These are phyloP conservation scores for Auricularia cornea DNA, from an alignment of 768 basidiomycete genomes.

Conservation along the genomic window DNA sequence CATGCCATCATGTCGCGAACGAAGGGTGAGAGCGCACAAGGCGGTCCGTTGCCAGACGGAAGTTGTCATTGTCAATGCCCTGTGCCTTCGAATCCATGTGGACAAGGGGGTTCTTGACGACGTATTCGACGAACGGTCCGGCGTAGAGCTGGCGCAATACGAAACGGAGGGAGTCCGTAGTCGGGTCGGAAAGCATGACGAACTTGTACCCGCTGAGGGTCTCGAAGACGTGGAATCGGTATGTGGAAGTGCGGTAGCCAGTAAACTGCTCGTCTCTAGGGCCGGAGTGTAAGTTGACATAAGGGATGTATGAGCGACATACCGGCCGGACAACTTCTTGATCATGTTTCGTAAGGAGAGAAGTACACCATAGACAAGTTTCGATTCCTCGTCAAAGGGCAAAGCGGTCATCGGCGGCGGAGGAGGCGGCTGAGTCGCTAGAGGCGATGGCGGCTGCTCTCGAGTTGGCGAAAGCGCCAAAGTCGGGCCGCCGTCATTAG, in stretches of 20 bases:
- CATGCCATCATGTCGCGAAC: not conserved
- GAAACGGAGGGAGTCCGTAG: conserved; percentile 72
- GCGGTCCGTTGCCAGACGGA: conserved; percentile 71
- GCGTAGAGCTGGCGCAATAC: conserved; percentile 82
- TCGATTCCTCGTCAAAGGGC: conserved; percentile 94
- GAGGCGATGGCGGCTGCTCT: conserved; percentile 31
- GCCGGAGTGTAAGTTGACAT: not conserved
- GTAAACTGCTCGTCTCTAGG: conserved; percentile 84
- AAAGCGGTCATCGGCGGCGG: conserved; percentile 45
- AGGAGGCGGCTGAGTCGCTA: conserved; percentile 23
- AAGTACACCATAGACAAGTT: conserved; percentile 94
- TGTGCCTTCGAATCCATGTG: conserved; percentile 72
- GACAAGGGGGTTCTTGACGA: conserved; percentile 85
- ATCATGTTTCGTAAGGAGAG: conserved; percentile 89
- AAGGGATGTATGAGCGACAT: conserved; percentile 11
- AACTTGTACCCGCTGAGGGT: conserved; percentile 92
- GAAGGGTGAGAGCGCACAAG: conserved; percentile 30
- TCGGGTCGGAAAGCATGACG: conserved; percentile 85
- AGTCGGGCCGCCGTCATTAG: conserved; percentile 28
- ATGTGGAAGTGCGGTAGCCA: conserved; percentile 82
- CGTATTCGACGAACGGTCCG: conserved; percentile 91
- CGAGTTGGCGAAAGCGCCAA: conserved; percentile 16
- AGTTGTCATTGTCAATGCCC: conserved; percentile 91
- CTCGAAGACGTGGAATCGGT: conserved; percentile 90
- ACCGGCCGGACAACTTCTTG: conserved; percentile 88